phyloP scores from a whole-genome alignment of 163 green algal species.

The Chloromonas sp. region DNA sequence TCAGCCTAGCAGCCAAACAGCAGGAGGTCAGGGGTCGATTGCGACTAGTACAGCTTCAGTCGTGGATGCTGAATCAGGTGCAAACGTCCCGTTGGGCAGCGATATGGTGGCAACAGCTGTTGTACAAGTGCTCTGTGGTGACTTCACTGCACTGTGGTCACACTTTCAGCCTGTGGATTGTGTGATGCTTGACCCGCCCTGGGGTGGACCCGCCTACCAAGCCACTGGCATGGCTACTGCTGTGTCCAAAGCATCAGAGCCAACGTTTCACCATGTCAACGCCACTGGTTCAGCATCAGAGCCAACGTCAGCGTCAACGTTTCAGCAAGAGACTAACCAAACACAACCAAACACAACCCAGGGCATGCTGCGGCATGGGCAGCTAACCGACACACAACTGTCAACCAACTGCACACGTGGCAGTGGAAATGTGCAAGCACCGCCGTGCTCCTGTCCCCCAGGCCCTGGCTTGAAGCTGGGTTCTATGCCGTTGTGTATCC shows the following conservation, averaged over 20 bases:
- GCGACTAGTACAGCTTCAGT: no score
- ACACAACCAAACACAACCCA: no score
- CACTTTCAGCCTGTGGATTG: not conserved
- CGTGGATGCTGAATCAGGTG: no score
- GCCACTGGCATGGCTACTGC: no score
- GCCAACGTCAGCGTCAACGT: not conserved
- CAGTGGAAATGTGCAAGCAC: no score
- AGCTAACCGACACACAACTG: not conserved
- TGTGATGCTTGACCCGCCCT: not conserved
- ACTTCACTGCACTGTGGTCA: not conserved
- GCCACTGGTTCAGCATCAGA: not conserved
- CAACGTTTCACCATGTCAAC: not conserved
- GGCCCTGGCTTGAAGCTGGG: not conserved
- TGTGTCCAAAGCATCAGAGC: no score
- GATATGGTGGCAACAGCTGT: not conserved
- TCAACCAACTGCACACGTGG: not conserved
- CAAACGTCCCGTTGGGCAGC: no score
- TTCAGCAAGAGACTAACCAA: not conserved
- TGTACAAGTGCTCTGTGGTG: not conserved
- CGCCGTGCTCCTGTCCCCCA: not conserved
- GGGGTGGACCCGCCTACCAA: not conserved
- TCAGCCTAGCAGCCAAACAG: not conserved
- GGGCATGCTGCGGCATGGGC: not conserved
- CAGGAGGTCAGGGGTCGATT: not conserved
- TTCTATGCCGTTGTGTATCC: not conserved